Evolutionary conservation across 2,329 filamentous ascomycete species (phyloP).

Genomic region (Reticulascus tulasneorum): DNA sequence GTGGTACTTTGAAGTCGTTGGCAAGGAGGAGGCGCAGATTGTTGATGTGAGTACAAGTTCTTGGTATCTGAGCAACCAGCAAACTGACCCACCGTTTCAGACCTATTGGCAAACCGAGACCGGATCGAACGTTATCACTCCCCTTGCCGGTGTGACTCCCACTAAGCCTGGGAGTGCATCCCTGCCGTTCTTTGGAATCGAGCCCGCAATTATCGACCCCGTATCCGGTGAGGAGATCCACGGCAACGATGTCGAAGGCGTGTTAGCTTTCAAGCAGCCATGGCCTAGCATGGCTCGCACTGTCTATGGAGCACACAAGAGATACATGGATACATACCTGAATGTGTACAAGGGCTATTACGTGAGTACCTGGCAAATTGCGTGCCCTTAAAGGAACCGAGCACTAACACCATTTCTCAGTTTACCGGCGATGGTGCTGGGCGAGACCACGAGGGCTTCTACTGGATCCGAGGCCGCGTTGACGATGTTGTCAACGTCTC

Average conservation of each 20-base stretch:
- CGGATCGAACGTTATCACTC: conserved; percentile 92
- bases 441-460: conserved; percentile 96
- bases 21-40: conserved; percentile 88
- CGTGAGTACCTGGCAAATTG: conserved; percentile 52
- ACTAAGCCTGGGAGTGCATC: conserved; percentile 97
- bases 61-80: not conserved
- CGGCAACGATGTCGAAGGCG: conserved; percentile 96
- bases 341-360: conserved; percentile 99
- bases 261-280: conserved; percentile 92
- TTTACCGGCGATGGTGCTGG: conserved; percentile 93
- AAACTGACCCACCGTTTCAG: conserved; percentile 38
- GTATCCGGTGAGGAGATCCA: conserved; percentile 89
- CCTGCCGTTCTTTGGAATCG: conserved; percentile 96
- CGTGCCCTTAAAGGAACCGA: too few relatives aligned
- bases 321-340: conserved; percentile 98
- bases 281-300: conserved; percentile 99
- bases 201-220: conserved; percentile 95
- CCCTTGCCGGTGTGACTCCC: conserved; percentile 86
- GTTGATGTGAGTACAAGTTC: conserved; percentile 71
- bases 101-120: conserved; percentile 99
- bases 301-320: conserved; percentile 95
- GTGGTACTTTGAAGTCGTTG: conserved; percentile 96
- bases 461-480: conserved; percentile 98
- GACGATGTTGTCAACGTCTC: conserved; percentile 98
- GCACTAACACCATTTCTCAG: conserved; percentile 32